Evolutionary conservation across 495 filamentous ascomycete species (phyloP), one percentile per base, ranked within the genome.

Genomic region (Aspergillus olivimuriae): DNA sequence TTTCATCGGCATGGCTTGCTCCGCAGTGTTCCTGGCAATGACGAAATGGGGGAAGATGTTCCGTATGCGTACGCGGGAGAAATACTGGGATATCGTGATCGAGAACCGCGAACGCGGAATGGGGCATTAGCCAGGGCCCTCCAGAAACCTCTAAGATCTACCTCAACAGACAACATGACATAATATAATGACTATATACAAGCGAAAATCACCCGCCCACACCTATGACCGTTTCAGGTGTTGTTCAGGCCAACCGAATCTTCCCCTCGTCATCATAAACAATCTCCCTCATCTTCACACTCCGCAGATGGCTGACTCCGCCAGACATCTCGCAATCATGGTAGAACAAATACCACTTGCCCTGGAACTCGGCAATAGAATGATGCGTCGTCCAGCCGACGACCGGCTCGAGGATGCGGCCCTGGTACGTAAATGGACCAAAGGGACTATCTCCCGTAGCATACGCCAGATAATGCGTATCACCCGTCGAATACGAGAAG

Each of bases 311-410:
- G 53, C 79, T 75, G 31, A 81, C 73, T 2, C 81, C 82, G 6
- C 60, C 52, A 16, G 75, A 79, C 18, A 85, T 54, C 56, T 76
- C 72, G 51, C 78, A 77, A 65, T 88, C 84, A 55, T 87, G 83
- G 61, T 86, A 78, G 54, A 87, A 87, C 42, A 88, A 50, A 58
- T 72, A 86, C 84, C 82, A 86, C 41, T 70, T 69, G 4, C 73
- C 81, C 63, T 75, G 50, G 52, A 80, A 84, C 69, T 87, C 82
- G 20, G 77, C 80, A 52, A 88, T 81, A n/a, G 77, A 82, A 63
- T 86, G 83, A 66, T 87, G 83, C 43, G 84, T 88, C 34, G 84
- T 88, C 84, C 84, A 88, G 4, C 84, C 83, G 3, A 82, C 52
- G 46, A 87, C 84, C 2, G 83, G 84, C 69, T 88, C 82, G 39